These are phyloP conservation scores for Hibiscus trionum DNA, from an alignment of 345 rosid genomes.

Conservation along the genomic window DNA sequence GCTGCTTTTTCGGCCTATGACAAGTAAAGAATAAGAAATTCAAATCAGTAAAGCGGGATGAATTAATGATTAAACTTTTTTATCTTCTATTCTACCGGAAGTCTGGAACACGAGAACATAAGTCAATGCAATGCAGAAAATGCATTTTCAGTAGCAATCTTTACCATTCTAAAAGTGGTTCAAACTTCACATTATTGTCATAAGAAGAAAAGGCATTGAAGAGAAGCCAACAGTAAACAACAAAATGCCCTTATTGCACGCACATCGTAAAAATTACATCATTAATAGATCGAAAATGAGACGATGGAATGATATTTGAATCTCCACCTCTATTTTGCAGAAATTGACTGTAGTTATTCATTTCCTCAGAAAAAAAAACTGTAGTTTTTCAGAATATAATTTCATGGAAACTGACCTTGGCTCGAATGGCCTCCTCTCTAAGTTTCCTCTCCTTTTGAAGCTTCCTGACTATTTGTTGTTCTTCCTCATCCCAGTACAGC, in stretches of 20 bases:
- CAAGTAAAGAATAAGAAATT: conserved; percentile 15
- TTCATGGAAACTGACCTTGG: conserved; percentile 43
- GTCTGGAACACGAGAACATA: conserved; percentile 2
- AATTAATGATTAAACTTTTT: conserved; percentile 2
- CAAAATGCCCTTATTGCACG: no score
- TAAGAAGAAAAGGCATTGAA: background rate
- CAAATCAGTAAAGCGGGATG: background rate
- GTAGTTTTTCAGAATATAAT: no score
- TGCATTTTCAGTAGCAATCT: background rate
- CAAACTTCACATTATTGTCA: background rate
- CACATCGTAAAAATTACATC: no score
- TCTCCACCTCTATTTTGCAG: no score
- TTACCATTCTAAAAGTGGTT: background rate
- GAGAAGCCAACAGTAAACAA: no score
- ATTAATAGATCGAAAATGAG: no score
- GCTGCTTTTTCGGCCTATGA: conserved; percentile 60
- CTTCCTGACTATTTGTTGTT: conserved; percentile 42
- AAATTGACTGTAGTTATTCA: no score
- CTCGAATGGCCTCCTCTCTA: conserved; percentile 65
- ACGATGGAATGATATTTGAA: no score
- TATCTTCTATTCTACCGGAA: background rate
- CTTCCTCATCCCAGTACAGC: conserved; percentile 70
- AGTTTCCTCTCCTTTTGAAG: conserved; percentile 62
- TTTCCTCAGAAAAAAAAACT: no score
- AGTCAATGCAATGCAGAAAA: conserved; percentile 1